Conservation (phyloP, 1,284 basidiomycete species). For the Leccinum subfulvum region DNA sequence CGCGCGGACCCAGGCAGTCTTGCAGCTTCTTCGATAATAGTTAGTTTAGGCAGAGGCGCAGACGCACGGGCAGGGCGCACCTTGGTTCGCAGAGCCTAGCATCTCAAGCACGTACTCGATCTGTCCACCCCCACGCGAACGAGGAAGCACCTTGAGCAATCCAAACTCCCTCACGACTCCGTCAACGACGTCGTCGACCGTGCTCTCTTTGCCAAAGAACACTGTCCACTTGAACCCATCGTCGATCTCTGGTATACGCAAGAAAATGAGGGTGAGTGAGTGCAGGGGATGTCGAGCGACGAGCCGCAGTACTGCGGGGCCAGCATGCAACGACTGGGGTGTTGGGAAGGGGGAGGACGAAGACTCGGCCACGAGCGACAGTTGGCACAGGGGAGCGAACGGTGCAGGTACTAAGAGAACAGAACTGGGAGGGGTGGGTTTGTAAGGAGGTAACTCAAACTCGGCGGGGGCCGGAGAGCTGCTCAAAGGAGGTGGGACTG, state of each 20-base stretch:
- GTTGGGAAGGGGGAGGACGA: conserved; percentile 72
- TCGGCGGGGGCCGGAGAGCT: conserved; percentile 27
- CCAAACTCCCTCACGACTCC: conserved; percentile 65
- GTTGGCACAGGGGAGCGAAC: not conserved
- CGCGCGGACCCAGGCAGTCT: conserved; percentile 20
- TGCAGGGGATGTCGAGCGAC: conserved; percentile 69
- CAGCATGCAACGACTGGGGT: conserved; percentile 63
- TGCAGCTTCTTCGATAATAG: conserved; percentile 9
- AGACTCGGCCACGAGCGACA: conserved; percentile 36
- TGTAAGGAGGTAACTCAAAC: not conserved
- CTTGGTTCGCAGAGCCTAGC: conserved; percentile 15
- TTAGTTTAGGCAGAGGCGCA: not conserved
- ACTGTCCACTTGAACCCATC: conserved; percentile 67
- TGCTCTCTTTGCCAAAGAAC: conserved; percentile 57
- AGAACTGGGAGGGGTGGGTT: not conserved
- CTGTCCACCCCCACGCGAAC: conserved; percentile 54
- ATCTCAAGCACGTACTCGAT: conserved; percentile 65
- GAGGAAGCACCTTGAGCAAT: conserved; percentile 57
- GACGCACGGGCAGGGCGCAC: conserved; percentile 8
- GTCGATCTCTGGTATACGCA: conserved; percentile 75
- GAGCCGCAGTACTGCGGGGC: conserved; percentile 59
- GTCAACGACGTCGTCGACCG: conserved; percentile 54
- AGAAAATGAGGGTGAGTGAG: conserved; percentile 54
- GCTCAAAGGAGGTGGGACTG: conserved; percentile 27
- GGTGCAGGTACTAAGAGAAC: not conserved